Evolutionary conservation across 1,139 yeast species (phyloP), one percentile per base, ranked within the genome.

Genomic region (Nakaseomyces bracarensis): DNA sequence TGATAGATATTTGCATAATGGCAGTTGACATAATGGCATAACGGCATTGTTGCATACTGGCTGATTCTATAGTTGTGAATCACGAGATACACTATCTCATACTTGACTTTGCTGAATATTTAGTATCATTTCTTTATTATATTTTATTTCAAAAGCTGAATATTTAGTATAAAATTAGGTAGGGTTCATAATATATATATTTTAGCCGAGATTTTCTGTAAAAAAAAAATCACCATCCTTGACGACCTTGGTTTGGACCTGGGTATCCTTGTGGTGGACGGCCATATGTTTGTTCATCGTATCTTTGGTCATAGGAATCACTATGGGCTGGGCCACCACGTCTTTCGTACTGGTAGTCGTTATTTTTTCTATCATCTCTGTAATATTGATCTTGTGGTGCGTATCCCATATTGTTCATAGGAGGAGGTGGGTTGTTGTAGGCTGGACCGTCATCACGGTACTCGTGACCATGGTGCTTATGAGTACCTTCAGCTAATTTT

Each of bases 401-500:
- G n/a, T 20, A 20, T 9, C 26, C 36, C 36, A 20, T 33, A 13
- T 20, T 33, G 18, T 33, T 20, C 26, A 20, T 21, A n/a, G 36
- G 36, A 18, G 35, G 35, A 18, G 35, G 35, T 30, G 35, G 35
- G 35, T 30, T 30, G 11, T 30, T 30, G 35, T 30, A 30, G 2
- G 23, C 13, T 18, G 35, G 35, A 11, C 35, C 35, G 18, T 30
- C 35, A 18, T 30, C 35, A 18, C 35, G 21, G 23, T 30, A 30
- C 13, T 30, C 35, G 3, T 30, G 35, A 18, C 35, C 35, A 11
- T 16, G 35, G 23, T 30, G 35, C 9, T 18, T 21, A 19, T 30
- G 35, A 49, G 41, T 7, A 16, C 56, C 58, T 57, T 76, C 69
- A 54, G 73, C 79, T 36, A 70, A 52, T 63, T 75, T 71, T 65